Evolutionary conservation across 768 basidiomycete genomes (phyloP).

Genomic region (Mycena kentingensis): DNA sequence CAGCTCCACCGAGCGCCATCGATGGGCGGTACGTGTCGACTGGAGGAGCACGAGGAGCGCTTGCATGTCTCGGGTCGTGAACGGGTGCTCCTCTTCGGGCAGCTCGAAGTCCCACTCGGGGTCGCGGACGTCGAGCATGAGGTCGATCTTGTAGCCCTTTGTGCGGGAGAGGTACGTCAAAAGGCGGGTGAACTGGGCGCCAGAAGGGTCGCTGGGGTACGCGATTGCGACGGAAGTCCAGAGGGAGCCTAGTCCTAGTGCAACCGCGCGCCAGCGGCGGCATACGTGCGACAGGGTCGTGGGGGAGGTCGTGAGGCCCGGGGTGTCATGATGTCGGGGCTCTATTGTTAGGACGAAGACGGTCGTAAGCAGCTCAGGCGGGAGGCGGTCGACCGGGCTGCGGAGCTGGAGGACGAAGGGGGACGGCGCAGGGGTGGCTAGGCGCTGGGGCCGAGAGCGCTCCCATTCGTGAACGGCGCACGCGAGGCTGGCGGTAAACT

Average conservation of each 20-base stretch:
- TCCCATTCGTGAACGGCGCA: neutral
- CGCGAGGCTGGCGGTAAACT: neutral
- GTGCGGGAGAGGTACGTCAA: slow-evolving; percentile 47
- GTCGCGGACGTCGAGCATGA: slow-evolving; percentile 63
- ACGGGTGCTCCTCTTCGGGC: slow-evolving; percentile 44
- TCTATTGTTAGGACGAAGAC: slow-evolving; percentile 36
- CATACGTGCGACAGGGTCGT: slow-evolving; percentile 51
- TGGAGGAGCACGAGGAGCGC: slow-evolving; percentile 46
- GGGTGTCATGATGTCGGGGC: slow-evolving; percentile 10
- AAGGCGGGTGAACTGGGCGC: slow-evolving; percentile 39
- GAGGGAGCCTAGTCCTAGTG: slow-evolving; percentile 45
- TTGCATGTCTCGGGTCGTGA: slow-evolving; percentile 48
- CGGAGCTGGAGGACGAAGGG: neutral
- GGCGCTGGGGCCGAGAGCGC: slow-evolving; percentile 8
- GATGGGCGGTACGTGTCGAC: slow-evolving; percentile 36
- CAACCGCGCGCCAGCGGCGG: slow-evolving; percentile 49
- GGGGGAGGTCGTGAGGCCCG: slow-evolving; percentile 22
- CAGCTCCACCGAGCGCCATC: slow-evolving; percentile 52
- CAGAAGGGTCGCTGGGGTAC: slow-evolving; percentile 40
- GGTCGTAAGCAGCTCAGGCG: slow-evolving; percentile 35
- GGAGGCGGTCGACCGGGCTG: slow-evolving; percentile 28
- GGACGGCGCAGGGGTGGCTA: slow-evolving; percentile 8
- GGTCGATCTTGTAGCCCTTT: slow-evolving; percentile 44
- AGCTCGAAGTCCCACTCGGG: slow-evolving; percentile 49
- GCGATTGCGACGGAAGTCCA: slow-evolving; percentile 53